Conservation (phyloP, 148 eudicot species). For the Rhododendron kiyosumense region DNA sequence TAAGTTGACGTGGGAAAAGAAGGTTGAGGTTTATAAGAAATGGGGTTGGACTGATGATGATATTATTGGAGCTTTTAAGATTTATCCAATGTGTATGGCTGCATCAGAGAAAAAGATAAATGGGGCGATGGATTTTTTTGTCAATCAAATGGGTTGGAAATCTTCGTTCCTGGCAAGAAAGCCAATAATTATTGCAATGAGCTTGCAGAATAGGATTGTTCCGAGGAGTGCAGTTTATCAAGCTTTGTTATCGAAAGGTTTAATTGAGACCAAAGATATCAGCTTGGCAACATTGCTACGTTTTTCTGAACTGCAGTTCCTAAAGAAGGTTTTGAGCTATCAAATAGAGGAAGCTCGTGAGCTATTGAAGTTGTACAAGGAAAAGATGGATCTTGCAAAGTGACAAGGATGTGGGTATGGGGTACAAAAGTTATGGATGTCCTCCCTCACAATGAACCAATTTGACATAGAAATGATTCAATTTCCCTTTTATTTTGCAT, state of each 20-base stretch:
- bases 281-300: background rate
- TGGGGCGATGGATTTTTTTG: background rate
- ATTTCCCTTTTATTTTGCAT: background rate
- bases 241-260: background rate
- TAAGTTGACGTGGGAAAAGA: background rate
- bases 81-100: background rate
- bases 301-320: background rate
- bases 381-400: background rate
- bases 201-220: background rate
- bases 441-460: background rate
- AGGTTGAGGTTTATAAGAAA: background rate
- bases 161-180: background rate
- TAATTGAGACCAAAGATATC: background rate
- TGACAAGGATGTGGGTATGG: background rate
- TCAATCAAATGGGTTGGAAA: background rate
- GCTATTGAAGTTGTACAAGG: background rate
- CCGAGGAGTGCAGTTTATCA: background rate
- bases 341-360: background rate
- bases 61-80: background rate
- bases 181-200: background rate
- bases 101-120: background rate
- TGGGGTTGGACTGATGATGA: background rate
- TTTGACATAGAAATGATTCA: background rate
- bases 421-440: background rate
- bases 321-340: background rate